A percentile compares a stretch with the other conserved stretches of the same genome.
phyloP scores from a whole-genome alignment of 257 asterid genomes.

The Handroanthus guayacan region DNA sequence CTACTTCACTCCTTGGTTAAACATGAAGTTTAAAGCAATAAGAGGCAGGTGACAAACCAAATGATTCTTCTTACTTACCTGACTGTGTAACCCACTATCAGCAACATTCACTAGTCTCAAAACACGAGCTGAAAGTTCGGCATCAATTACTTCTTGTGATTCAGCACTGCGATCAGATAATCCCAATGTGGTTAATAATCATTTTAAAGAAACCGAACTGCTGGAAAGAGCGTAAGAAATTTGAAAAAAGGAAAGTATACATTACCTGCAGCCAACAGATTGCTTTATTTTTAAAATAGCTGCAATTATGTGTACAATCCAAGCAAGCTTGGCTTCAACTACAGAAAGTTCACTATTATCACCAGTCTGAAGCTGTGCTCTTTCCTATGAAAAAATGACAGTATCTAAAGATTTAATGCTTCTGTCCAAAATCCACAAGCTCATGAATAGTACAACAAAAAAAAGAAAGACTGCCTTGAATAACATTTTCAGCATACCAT shows the following conservation, averaged over 20 bases:
- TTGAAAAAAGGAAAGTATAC: conserved; percentile 2
- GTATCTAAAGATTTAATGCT: not conserved
- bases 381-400: conserved; percentile 59
- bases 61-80: conserved; percentile 54
- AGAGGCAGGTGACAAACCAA: conserved; percentile 4
- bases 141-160: conserved; percentile 93
- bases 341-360: conserved; percentile 73
- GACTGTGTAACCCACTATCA: conserved; percentile 86
- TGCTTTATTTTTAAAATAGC: conserved; percentile 81
- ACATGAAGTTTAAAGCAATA: conserved; percentile 21
- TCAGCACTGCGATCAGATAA: conserved; percentile 63
- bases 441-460: conserved; percentile 20
- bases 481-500: conserved; percentile 59
- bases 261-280: conserved; percentile 81
- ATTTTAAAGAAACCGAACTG: conserved; percentile 16
- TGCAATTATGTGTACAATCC: conserved; percentile 96
- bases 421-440: conserved; percentile 10
- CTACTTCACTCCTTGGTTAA: conserved; percentile 14
- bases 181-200: conserved; percentile 30
- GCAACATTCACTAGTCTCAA: conserved; percentile 84
- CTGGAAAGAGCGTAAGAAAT: conserved; percentile 27
- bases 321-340: conserved; percentile 91
- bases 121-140: conserved; percentile 96
- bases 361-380: conserved; percentile 74
- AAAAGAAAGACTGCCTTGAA: conserved; percentile 22